A percentile compares a stretch with the other conserved stretches of the same genome.
phyloP scores from a whole-genome alignment of 148 eudicot genomes.

The Fagopyrum esculentum region DNA sequence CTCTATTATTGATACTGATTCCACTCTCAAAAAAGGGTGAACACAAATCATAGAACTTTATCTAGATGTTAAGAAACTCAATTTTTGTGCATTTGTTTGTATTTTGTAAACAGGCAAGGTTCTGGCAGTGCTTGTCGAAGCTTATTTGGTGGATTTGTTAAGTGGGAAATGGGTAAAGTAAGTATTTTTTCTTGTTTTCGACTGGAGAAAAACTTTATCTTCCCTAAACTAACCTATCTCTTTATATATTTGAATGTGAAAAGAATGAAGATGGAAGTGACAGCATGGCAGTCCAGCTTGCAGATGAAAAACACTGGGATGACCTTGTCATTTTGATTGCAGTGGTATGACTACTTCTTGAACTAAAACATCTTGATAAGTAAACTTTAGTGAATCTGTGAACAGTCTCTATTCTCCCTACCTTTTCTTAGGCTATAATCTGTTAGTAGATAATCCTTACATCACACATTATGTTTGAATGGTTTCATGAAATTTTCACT shows the following conservation, averaged over 20 bases:
- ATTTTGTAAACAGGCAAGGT: constrained; percentile 59
- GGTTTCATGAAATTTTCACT: neutral
- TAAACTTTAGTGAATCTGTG: neutral
- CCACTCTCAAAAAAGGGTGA: neutral
- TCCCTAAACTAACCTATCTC: neutral
- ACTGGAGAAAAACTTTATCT: neutral
- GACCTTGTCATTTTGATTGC: constrained; percentile 90
- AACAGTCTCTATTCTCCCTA: no score
- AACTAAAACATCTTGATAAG: neutral
- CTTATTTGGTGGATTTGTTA: constrained; percentile 88
- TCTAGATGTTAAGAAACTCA: neutral
- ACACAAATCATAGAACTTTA: neutral
- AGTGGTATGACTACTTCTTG: constrained; percentile 51
- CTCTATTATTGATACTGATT: neutral
- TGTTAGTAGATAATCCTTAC: neutral
- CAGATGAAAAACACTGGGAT: constrained; percentile 97
- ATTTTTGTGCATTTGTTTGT: neutral
- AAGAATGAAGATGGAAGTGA: constrained; percentile 86
- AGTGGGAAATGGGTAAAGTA: constrained; percentile 96
- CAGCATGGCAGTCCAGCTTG: constrained; percentile 84
- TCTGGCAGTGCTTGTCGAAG: constrained; percentile 99
- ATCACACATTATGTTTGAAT: neutral
- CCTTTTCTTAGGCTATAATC: no score
- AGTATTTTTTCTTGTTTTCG: constrained; percentile 11
- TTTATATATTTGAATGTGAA: constrained; percentile 2